phyloP scores from a whole-genome alignment of 306 rosid species.

The Cucumis cinereus region DNA sequence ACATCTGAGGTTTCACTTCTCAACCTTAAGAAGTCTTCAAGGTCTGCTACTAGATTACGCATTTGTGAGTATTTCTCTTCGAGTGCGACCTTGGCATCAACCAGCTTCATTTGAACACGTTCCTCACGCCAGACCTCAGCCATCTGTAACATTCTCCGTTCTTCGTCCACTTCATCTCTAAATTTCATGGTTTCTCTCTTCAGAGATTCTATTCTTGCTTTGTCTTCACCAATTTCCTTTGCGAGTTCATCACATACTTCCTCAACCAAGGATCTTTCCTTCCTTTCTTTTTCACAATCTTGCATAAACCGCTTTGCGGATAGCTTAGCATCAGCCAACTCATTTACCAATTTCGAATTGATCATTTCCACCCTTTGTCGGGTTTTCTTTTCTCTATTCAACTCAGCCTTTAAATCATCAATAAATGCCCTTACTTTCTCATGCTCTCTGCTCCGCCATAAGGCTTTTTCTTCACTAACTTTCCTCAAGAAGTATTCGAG shows the following conservation, averaged over 20 bases:
- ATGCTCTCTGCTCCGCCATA: slow-evolving; percentile 85
- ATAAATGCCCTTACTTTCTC: slow-evolving; percentile 76
- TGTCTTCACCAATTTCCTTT: slow-evolving; percentile 91
- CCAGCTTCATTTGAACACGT: slow-evolving; percentile 92
- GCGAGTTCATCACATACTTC: slow-evolving; percentile 95
- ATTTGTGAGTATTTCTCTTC: slow-evolving; percentile 79
- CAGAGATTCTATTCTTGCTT: slow-evolving; percentile 62
- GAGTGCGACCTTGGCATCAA: slow-evolving; percentile 86
- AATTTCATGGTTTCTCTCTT: slow-evolving; percentile 61
- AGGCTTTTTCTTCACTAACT: slow-evolving; percentile 64
- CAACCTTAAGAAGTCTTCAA: slow-evolving; percentile 47
- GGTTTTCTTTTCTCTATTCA: slow-evolving; percentile 69
- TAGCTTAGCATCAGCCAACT: slow-evolving; percentile 73
- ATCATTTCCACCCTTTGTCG: slow-evolving; percentile 74
- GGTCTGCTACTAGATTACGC: slow-evolving; percentile 64
- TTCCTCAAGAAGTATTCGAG: slow-evolving; percentile 67
- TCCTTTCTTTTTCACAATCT: slow-evolving; percentile 85
- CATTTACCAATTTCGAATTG: slow-evolving; percentile 76
- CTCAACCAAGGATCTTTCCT: slow-evolving; percentile 62
- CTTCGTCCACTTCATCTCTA: slow-evolving; percentile 79
- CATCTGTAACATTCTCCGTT: slow-evolving; percentile 87
- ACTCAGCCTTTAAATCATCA: slow-evolving; percentile 67
- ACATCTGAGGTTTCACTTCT: slow-evolving; percentile 34
- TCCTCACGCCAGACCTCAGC: slow-evolving; percentile 99
- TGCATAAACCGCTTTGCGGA: slow-evolving; percentile 55